Base-by-base conservation (phyloP, 2,329 filamentous ascomycete species). In the Ascochyta clinopodiicola region DNA sequence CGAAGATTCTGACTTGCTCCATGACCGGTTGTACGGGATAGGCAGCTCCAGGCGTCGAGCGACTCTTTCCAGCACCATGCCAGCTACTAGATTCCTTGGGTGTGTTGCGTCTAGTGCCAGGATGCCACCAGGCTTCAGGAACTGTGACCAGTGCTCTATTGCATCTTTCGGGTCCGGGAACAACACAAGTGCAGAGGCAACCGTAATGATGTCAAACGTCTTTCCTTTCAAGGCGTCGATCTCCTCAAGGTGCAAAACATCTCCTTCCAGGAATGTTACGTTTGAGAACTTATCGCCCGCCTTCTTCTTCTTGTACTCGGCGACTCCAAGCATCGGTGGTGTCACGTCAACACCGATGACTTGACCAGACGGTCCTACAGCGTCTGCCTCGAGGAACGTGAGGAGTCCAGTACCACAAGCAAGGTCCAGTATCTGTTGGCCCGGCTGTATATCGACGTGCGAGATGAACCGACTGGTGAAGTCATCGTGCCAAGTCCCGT, bases 351-450 rank as follows among this genome's bases (percentile, higher is more conserved):
- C 61, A 15, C 77, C 79, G 9, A 76, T 49, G 1, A 80, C 75
- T 7, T 57, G 47, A 9, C 78, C 78, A 7, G 60, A 51, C 10
- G 71, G 54, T 0, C 77, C 78, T 5, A 80, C 75, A 5, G 61
- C 68, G n/a, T 76, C 64, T 9, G 74, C 69, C 31, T 74, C 75
- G 7, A 72, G 68, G 57, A 79, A 74, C 1, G 73, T 75, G 15
- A 80, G 66, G 0, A 80, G 71, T 5, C 79, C 79, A 6, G 79
- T 81, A 4, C 79, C 78, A 56, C 78, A 80, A 6, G 78, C 79
- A 15, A 81, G 67, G 49, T 81, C 79, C 12, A 81, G 72, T n/a
- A 81, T 62, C 21, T 72, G 53, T 45, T 79, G 72, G 24, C 77
- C 78, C 12, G 72, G 64, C n/a, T 64, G 50, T 29, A 75, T 62